Evolutionary conservation across 257 asterid species (phyloP).

Genomic region (Jacaranda copaia): DNA sequence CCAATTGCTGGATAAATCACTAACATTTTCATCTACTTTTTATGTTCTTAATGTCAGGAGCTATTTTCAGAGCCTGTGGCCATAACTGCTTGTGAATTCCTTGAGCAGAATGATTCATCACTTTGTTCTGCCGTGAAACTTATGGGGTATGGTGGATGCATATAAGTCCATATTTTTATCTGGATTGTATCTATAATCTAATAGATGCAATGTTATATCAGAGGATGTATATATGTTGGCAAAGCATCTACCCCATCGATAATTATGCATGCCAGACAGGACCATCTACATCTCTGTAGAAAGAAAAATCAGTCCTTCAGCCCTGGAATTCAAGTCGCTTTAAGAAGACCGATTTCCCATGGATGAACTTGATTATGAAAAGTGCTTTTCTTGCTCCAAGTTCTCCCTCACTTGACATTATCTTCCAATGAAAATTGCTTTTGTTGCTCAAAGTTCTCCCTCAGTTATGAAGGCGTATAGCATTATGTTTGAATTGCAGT

Average conservation of each 20-base stretch:
- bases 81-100: slow-evolving; percentile 85
- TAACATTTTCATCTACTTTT: background rate
- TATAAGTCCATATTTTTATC: slow-evolving; percentile 17
- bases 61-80: slow-evolving; percentile 86
- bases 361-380: slow-evolving; percentile 11
- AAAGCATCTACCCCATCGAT: slow-evolving; percentile 5
- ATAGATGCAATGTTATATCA: background rate
- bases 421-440: background rate
- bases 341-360: background rate
- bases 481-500: background rate
- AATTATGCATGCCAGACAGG: background rate
- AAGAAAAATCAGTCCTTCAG: slow-evolving; percentile 7
- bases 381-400: slow-evolving; percentile 21
- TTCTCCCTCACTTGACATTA: slow-evolving; percentile 24
- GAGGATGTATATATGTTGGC: background rate
- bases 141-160: slow-evolving; percentile 67
- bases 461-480: too few species aligned
- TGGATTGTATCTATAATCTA: slow-evolving; percentile 17
- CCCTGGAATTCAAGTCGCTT: background rate
- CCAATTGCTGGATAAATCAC: slow-evolving; percentile 9
- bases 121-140: slow-evolving; percentile 75
- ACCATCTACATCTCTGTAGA: background rate
- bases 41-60: slow-evolving; percentile 61
- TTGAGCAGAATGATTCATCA: slow-evolving; percentile 91
- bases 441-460: background rate